Evolutionary conservation across 2,329 filamentous ascomycete species (phyloP).

Genomic region (Talaromyces sp.): DNA sequence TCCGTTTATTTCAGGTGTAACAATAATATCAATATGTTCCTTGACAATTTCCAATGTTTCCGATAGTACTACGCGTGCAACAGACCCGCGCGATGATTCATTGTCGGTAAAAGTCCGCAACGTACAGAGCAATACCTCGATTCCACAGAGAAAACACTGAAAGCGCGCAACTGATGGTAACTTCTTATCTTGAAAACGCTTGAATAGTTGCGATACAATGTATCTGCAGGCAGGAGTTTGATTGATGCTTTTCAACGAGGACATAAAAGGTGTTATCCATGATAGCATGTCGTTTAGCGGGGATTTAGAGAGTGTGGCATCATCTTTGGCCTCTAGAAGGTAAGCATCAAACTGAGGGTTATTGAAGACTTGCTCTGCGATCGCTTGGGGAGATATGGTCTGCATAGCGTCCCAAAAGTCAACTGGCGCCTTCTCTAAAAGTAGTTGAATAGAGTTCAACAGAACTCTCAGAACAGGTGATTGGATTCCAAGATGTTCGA

Average conservation of each 20-base stretch:
- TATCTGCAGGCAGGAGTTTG: constrained; percentile 76
- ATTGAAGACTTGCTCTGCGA: constrained; percentile 79
- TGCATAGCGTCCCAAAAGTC: constrained; percentile 89
- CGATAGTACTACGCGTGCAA: constrained; percentile 47
- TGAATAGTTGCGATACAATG: constrained; percentile 72
- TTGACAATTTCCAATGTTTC: constrained; percentile 48
- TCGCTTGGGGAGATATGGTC: constrained; percentile 71
- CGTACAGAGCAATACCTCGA: constrained; percentile 45
- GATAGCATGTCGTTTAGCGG: constrained; percentile 64
- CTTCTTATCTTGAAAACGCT: constrained; percentile 47
- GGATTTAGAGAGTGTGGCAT: constrained; percentile 52
- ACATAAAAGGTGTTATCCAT: constrained; percentile 76
- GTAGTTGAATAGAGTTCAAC: constrained; percentile 64
- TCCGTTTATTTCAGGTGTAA: constrained; percentile 46
- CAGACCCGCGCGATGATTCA: constrained; percentile 43
- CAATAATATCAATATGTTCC: constrained; percentile 54
- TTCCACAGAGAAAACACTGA: constrained; percentile 46
- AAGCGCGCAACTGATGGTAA: constrained; percentile 43
- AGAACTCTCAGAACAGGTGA: constrained; percentile 63
- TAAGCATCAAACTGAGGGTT: constrained; percentile 64
- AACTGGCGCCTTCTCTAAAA: constrained; percentile 71
- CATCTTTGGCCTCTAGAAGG: constrained; percentile 51
- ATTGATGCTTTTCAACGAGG: constrained; percentile 71
- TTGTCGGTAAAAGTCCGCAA: constrained; percentile 48
- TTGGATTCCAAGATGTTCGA: constrained; percentile 65